Evolutionary conservation across 345 rosid species (phyloP).

Genomic region (Brassica cretica): DNA sequence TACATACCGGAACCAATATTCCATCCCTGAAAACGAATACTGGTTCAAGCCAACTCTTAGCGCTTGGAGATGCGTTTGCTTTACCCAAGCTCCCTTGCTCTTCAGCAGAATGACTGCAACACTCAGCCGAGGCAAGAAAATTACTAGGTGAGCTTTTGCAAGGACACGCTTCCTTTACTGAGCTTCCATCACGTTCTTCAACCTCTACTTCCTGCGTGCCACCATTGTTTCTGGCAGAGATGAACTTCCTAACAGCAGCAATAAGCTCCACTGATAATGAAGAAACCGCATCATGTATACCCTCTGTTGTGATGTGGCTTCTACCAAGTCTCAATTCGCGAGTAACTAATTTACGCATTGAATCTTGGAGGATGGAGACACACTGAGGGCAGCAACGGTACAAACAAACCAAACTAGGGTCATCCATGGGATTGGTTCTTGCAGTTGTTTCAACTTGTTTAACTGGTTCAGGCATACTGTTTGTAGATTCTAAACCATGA

Average conservation of each 20-base stretch:
- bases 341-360: conserved; percentile 54
- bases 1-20: conserved; percentile 55
- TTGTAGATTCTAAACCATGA: conserved; percentile 33
- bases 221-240: conserved; percentile 34
- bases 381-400: conserved; percentile 75
- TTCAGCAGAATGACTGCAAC: conserved; percentile 58
- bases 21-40: conserved; percentile 70
- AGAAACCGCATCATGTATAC: conserved; percentile 68
- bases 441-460: conserved; percentile 30
- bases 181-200: conserved; percentile 32
- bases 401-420: conserved; percentile 46
- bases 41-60: conserved; percentile 42
- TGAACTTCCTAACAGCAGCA: conserved; percentile 56
- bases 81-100: conserved; percentile 26
- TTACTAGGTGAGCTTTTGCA: conserved; percentile 48
- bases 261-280: conserved; percentile 68
- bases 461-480: conserved; percentile 22
- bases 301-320: conserved; percentile 51
- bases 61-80: conserved; percentile 27
- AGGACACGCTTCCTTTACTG: conserved; percentile 37
- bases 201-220: conserved; percentile 35
- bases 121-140: conserved; percentile 44
- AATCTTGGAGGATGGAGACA: conserved; percentile 46
- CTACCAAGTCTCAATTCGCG: conserved; percentile 45
- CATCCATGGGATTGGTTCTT: conserved; percentile 33